Percentiles rank a stretch among this genome's conserved stretches.
These are phyloP conservation scores for Cenchrus purpureus DNA, from an alignment of 176 grass and related monocot genomes.

Conservation along the genomic window DNA sequence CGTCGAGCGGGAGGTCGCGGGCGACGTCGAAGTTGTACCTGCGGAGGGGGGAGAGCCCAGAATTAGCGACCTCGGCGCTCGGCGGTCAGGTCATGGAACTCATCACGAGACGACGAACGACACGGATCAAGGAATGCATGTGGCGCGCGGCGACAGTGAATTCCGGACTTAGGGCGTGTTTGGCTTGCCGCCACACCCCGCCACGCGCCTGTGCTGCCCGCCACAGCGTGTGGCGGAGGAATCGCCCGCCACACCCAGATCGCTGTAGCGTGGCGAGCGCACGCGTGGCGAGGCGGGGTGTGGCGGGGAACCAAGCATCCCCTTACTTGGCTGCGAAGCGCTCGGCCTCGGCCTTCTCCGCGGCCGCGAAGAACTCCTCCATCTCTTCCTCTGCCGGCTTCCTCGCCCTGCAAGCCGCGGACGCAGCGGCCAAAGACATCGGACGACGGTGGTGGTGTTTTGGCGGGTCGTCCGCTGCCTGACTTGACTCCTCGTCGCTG, in stretches of 20 bases:
- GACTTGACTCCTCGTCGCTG: conserved; percentile 47
- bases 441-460: background rate
- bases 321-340: conserved; percentile 66
- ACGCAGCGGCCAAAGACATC: background rate
- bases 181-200: too few relatives aligned
- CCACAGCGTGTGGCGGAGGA: too few relatives aligned
- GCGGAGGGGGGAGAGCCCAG: background rate
- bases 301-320: too few relatives aligned
- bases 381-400: conserved; percentile 61
- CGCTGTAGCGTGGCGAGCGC: too few relatives aligned
- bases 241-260: too few relatives aligned
- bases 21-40: conserved; percentile 91
- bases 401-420: background rate
- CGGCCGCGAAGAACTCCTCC: conserved; percentile 68
- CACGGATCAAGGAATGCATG: too few relatives aligned
- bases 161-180: background rate
- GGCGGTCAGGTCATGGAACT: too few relatives aligned
- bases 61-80: background rate
- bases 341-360: conserved; percentile 57
- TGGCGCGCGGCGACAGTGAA: background rate
- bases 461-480: background rate
- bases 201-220: too few relatives aligned
- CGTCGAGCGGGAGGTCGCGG: conserved; percentile 49
- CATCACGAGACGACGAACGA: background rate
- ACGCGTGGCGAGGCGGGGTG: too few relatives aligned